phyloP scores from a whole-genome alignment of 1,284 basidiomycete genomes.

The Schizophyllum commune region DNA sequence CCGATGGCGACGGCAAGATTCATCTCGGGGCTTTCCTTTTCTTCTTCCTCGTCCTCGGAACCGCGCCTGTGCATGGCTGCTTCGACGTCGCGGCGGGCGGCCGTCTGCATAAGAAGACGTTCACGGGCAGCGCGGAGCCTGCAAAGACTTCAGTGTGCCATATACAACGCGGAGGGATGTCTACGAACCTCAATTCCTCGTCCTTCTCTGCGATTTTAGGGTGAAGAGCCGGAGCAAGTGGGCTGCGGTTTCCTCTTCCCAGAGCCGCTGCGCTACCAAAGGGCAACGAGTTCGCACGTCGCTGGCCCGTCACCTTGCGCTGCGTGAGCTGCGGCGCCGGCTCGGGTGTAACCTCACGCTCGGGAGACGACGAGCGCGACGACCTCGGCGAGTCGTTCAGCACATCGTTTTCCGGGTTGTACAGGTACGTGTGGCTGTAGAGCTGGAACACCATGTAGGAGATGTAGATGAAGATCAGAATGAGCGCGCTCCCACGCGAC shows the following conservation, averaged over 20 bases:
- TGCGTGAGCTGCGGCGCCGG: background rate
- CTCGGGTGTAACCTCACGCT: background rate
- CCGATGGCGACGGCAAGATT: conserved; percentile 43
- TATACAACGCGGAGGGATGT: background rate
- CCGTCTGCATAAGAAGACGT: conserved; percentile 2
- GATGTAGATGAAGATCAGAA: conserved; percentile 71
- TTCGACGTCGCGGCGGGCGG: background rate
- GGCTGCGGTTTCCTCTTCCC: background rate
- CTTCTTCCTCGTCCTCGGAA: conserved; percentile 24
- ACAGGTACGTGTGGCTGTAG: conserved; percentile 73
- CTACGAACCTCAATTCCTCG: conserved; percentile 3
- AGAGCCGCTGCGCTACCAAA: background rate
- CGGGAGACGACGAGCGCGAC: background rate
- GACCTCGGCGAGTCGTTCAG: conserved; percentile 8
- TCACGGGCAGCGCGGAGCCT: background rate
- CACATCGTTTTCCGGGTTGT: conserved; percentile 30
- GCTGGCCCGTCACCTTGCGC: background rate
- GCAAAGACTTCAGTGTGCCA: background rate
- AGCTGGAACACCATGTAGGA: conserved; percentile 81
- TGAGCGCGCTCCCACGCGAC: conserved; percentile 52
- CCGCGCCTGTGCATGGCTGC: background rate
- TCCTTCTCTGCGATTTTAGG: conserved; percentile 6
- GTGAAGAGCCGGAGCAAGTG: background rate
- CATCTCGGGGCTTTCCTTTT: conserved; percentile 49
- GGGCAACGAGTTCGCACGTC: background rate